Evolutionary conservation across 2,329 filamentous ascomycete species (phyloP).

Genomic region (Epichloe brachyelytri): DNA sequence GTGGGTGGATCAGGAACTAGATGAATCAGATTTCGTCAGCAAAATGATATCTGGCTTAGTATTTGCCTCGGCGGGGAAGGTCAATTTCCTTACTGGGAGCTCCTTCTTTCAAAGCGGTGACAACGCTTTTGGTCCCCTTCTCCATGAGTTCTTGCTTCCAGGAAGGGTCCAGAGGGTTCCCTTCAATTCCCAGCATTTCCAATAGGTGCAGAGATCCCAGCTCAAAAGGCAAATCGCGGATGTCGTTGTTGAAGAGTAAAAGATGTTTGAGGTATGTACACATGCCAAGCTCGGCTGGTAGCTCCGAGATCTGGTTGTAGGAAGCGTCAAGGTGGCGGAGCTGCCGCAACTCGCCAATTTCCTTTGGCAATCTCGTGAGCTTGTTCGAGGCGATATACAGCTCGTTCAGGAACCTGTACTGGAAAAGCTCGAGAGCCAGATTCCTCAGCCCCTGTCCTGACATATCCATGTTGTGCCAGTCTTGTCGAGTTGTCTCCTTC

Average conservation of each 20-base stretch:
- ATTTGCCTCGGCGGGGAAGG: background rate
- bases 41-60: background rate
- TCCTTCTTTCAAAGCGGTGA: constrained; percentile 71
- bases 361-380: constrained; percentile 62
- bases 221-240: constrained; percentile 70
- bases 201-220: constrained; percentile 80
- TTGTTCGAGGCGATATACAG: constrained; percentile 92
- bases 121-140: constrained; percentile 72
- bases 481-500: constrained; percentile 55
- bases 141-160: constrained; percentile 76
- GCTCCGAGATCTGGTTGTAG: constrained; percentile 66
- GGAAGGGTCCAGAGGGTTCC: constrained; percentile 68
- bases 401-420: constrained; percentile 79
- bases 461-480: constrained; percentile 89
- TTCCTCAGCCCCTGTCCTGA: constrained; percentile 90
- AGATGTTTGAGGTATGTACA: constrained; percentile 82
- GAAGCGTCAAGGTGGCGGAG: constrained; percentile 79
- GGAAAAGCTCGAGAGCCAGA: constrained; percentile 66
- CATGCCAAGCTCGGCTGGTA: constrained; percentile 93
- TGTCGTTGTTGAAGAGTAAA: constrained; percentile 79
- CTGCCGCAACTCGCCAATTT: constrained; percentile 71
- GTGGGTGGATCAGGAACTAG: constrained; percentile 65
- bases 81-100: constrained; percentile 56
- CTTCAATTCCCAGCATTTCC: constrained; percentile 82
- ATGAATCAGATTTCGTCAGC: constrained; percentile 11